phyloP scores from a whole-genome alignment of 2,329 filamentous ascomycete species.

The Paradendryphiella salina region DNA sequence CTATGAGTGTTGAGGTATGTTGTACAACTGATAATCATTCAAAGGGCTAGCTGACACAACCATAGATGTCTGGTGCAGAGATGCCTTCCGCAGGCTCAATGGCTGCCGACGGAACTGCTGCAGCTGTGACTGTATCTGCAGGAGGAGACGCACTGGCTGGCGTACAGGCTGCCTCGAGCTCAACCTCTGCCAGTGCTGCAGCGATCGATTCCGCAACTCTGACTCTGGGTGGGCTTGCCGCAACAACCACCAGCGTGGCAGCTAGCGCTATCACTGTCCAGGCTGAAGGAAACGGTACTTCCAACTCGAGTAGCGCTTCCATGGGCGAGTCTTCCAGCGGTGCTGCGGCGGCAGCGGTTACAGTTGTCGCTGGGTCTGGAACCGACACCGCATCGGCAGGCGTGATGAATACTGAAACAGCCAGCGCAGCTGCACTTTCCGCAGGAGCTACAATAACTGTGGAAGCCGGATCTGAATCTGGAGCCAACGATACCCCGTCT shows the following conservation, averaged over 20 bases:
- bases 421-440: too few species aligned
- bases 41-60: background rate
- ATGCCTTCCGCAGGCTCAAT: background rate
- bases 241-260: slow-evolving; percentile 24
- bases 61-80: background rate
- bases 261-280: slow-evolving; percentile 25
- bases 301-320: slow-evolving; percentile 1
- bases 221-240: slow-evolving; percentile 26
- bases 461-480: too few species aligned
- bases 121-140: slow-evolving; percentile 20
- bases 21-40: background rate
- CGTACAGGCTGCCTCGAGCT: slow-evolving; percentile 12
- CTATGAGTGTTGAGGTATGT: slow-evolving; percentile 22
- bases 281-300: slow-evolving; percentile 12
- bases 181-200: slow-evolving; percentile 13
- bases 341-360: slow-evolving; percentile 16
- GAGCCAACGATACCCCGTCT: too few species aligned
- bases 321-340: background rate
- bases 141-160: slow-evolving; percentile 17
- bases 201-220: slow-evolving; percentile 28
- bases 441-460: too few species aligned
- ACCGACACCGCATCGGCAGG: slow-evolving; percentile 4
- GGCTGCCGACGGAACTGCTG: background rate
- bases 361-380: slow-evolving; percentile 25
- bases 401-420: background rate